phyloP scores from a whole-genome alignment of 2,329 filamentous ascomycete genomes.

The Aspergillus phoenicis region DNA sequence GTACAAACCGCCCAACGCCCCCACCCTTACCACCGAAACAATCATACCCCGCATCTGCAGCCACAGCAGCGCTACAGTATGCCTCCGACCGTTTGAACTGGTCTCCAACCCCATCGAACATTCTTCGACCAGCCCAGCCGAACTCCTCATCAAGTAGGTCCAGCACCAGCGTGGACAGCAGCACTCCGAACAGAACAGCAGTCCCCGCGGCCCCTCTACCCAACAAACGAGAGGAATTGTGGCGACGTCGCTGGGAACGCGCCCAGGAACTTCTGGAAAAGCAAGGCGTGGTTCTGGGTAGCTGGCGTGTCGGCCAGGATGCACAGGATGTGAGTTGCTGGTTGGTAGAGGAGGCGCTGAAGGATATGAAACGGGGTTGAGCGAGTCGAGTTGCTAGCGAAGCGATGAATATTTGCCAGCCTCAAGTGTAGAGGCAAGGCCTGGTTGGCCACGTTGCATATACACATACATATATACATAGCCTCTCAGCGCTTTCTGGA shows the following conservation, averaged over 20 bases:
- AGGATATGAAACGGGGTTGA: slow-evolving; percentile 19
- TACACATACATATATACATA: no score
- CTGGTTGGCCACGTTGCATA: no score
- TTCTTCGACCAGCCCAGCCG: slow-evolving; percentile 26
- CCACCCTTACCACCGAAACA: slow-evolving; percentile 16
- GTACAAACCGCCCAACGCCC: slow-evolving; percentile 20
- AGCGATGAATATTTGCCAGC: no score
- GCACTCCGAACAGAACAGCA: slow-evolving; percentile 10
- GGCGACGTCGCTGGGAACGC: slow-evolving; percentile 51
- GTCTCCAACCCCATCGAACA: slow-evolving; percentile 22
- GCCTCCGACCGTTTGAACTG: slow-evolving; percentile 33
- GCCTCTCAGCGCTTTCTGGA: no score
- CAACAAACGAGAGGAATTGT: slow-evolving; percentile 53
- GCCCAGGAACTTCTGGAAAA: slow-evolving; percentile 47
- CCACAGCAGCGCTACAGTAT: slow-evolving; percentile 32
- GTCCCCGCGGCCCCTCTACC: slow-evolving; percentile 36
- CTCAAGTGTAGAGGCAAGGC: no score
- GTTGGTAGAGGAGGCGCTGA: slow-evolving; percentile 45
- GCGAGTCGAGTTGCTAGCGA: no score
- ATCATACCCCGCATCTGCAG: slow-evolving; percentile 28
- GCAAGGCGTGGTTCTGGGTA: slow-evolving; percentile 47
- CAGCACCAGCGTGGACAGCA: slow-evolving; percentile 20
- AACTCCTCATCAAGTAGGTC: slow-evolving; percentile 24
- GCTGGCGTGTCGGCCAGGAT: slow-evolving; percentile 51
- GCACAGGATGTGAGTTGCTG: slow-evolving; percentile 47